Percentiles rank a stretch among this genome's conserved stretches.
These are phyloP conservation scores for Boletellus sp. DNA, from an alignment of 768 basidiomycete genomes.

Conservation along the genomic window DNA sequence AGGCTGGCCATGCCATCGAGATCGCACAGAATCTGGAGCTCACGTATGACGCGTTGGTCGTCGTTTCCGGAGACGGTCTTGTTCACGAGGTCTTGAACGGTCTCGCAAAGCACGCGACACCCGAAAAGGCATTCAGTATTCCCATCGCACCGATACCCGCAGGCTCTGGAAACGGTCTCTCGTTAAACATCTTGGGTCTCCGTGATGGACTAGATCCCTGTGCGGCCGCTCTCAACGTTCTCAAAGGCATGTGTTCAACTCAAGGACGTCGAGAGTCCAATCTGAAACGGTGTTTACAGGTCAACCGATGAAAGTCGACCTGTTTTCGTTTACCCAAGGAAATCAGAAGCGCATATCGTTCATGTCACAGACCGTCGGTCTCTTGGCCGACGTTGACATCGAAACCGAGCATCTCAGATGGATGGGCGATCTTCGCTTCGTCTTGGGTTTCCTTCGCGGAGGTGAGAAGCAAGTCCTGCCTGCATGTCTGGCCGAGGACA, in stretches of 20 bases:
- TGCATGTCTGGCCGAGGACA: not conserved
- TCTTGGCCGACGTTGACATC: constrained; percentile 83
- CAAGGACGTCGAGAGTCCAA: not conserved
- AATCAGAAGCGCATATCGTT: constrained; percentile 66
- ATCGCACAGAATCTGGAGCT: constrained; percentile 55
- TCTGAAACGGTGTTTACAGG: constrained; percentile 40
- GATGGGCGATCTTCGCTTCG: constrained; percentile 82
- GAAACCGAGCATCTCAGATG: constrained; percentile 82
- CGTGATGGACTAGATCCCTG: constrained; percentile 70
- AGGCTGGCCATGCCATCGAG: constrained; percentile 61
- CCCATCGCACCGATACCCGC: constrained; percentile 79
- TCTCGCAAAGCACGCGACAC: constrained; percentile 60
- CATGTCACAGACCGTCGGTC: constrained; percentile 77
- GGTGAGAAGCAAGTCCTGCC: constrained; percentile 36
- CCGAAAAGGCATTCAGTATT: constrained; percentile 56
- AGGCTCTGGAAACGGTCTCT: constrained; percentile 76
- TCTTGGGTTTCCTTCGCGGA: constrained; percentile 67
- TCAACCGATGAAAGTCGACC: constrained; percentile 66
- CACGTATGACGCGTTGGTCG: constrained; percentile 66
- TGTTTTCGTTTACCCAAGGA: constrained; percentile 73
- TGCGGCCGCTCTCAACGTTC: constrained; percentile 68
- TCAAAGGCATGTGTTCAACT: constrained; percentile 54
- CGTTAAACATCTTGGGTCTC: constrained; percentile 66
- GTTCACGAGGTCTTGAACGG: constrained; percentile 85
- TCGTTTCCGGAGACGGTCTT: constrained; percentile 82